These are phyloP conservation scores for Dovyalis caffra DNA, from an alignment of 345 rosid genomes.

Conservation along the genomic window DNA sequence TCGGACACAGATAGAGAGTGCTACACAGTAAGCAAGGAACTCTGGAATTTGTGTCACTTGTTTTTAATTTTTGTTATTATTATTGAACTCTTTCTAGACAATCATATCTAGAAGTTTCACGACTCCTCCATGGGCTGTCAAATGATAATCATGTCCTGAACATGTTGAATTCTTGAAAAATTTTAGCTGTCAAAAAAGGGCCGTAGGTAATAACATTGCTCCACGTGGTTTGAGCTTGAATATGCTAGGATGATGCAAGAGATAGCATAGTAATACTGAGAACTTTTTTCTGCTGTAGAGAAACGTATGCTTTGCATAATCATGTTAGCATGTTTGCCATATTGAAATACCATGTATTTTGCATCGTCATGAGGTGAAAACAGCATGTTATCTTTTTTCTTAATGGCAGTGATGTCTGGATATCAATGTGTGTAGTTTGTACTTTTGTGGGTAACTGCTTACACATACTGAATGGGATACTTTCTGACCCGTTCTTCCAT, in stretches of 20 bases:
- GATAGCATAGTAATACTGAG: background rate
- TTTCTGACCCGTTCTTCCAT: no score
- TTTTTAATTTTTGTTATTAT: background rate
- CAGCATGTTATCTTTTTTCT: no score
- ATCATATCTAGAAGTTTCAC: background rate
- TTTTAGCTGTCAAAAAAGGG: no score
- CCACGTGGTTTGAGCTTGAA: background rate
- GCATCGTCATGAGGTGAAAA: no score
- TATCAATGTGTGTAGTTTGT: no score
- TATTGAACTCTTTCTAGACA: background rate
- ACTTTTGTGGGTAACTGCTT: no score
- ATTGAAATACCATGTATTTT: no score
- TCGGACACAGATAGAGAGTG: slow-evolving; percentile 85
- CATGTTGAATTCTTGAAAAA: background rate
- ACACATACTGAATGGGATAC: no score
- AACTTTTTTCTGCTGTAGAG: background rate
- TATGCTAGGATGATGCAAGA: background rate
- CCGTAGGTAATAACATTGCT: background rate
- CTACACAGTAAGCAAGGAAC: slow-evolving; percentile 54
- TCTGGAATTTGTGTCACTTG: background rate
- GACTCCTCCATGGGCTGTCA: background rate
- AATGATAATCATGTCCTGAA: background rate
- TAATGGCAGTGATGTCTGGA: no score
- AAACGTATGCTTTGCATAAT: no score
- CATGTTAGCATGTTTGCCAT: no score